Base-by-base conservation (phyloP, 139 green algal species). In the Limnomonas spitsbergensis region DNA sequence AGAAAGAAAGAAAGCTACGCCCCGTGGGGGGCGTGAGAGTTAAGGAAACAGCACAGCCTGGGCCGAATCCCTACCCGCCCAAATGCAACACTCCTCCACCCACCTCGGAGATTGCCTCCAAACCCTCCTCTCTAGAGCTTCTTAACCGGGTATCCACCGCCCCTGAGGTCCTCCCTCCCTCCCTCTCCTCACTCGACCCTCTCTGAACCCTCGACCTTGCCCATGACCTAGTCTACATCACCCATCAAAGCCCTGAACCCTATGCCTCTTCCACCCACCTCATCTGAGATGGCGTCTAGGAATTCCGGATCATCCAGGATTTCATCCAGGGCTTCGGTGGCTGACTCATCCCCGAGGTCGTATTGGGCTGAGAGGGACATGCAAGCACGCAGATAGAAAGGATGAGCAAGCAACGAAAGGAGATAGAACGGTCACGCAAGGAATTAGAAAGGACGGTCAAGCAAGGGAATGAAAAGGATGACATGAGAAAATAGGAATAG, bases 271-370 rank as follows among this genome's bases (percentile, higher is more conserved):
- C 26, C 27, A 36, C 76, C 7, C 27, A 83, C 35, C 72, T 84
- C 74, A 47, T 84, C 80, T 7, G 80, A 40, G 3, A 84, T 73
- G 35, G 74, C 74, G 34, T 84, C 80, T 37, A 84, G 75, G 31
- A 84, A 80, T 40, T 84, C 80, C 2, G 80, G 80, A 40, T 84
- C 53, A 31, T 80, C 74, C 20, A 84, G 39, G 34, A 84, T 53
- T 27, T 54, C 7, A 38, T 84, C 80, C 24, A 84, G 73, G 0
- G 80, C 80, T 7, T 69, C 74, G 4, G 36, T 40, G 1, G 78
- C 66, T 3, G 67, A 42, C 2, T 66, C 74, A 40, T 52, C 38
- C n/a, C 73, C 53, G 36, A 80, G 61, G 47, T 73, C 72, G 31
- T 84, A 78, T 47, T 81, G 80, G 27, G 61, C 80, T 81, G 67